These are phyloP conservation scores for Salvia sclarea DNA, from an alignment of 305 asterid species.

Conservation along the genomic window DNA sequence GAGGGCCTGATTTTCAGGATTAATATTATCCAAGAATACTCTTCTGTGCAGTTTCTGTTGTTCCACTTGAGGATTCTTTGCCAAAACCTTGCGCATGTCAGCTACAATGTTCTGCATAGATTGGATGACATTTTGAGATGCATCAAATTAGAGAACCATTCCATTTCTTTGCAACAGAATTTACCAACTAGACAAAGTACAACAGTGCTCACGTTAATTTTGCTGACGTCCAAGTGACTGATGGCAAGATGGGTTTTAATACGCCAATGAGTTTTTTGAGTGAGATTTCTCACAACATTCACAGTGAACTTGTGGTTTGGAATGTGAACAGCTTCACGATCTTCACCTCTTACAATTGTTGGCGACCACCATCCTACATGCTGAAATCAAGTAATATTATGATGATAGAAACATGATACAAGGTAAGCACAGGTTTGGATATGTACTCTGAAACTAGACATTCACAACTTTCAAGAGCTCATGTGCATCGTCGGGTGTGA, in stretches of 20 bases:
- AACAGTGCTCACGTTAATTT: constrained; percentile 71
- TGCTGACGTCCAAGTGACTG: constrained; percentile 94
- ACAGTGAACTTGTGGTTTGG: constrained; percentile 98
- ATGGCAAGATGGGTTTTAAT: constrained; percentile 90
- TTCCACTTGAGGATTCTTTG: constrained; percentile 97
- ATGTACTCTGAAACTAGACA: constrained; percentile 7
- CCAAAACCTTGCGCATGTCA: constrained; percentile 98
- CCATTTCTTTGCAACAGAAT: constrained; percentile 16
- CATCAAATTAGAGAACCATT: constrained; percentile 24
- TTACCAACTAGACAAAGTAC: constrained; percentile 7
- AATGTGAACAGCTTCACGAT: constrained; percentile 98
- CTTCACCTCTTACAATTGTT: constrained; percentile 95
- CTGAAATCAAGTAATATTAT: constrained; percentile 42
- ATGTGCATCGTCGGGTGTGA: constrained; percentile 4
- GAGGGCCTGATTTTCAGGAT: constrained; percentile 95
- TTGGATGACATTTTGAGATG: constrained; percentile 9
- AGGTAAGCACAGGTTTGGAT: background rate
- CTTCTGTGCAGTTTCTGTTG: constrained; percentile 97
- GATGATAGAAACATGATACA: constrained; percentile 1
- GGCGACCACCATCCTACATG: constrained; percentile 99
- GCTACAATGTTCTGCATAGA: constrained; percentile 85
- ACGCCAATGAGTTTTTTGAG: constrained; percentile 98
- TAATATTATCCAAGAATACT: constrained; percentile 82
- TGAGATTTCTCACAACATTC: constrained; percentile 92
- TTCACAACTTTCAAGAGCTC: background rate